Percentiles rank a stretch among this genome's conserved stretches.
phyloP scores from a whole-genome alignment of 176 grass and related monocot genomes.

The Leersia perrieri region DNA sequence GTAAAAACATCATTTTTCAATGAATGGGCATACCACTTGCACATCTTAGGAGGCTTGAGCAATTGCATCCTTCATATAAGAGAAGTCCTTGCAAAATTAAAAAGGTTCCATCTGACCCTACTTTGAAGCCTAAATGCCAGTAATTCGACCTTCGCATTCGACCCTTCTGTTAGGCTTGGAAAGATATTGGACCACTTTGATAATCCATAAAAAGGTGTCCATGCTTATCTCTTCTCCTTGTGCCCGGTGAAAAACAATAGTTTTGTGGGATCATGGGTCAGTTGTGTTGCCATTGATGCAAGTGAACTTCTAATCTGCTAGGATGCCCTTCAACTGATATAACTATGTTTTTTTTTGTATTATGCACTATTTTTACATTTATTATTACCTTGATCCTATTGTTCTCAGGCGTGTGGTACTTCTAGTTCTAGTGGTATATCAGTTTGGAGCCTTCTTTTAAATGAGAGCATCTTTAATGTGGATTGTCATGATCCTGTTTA shows the following conservation, averaged over 20 bases:
- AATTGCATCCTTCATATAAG: no score
- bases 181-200: not conserved
- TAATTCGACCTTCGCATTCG: no score
- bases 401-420: slow-evolving; percentile 68
- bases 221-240: slow-evolving; percentile 13
- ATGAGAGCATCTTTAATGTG: slow-evolving; percentile 79
- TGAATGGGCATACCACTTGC: no score
- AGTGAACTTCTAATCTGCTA: slow-evolving; percentile 99
- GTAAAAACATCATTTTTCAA: no score
- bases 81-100: no score
- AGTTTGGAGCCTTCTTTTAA: slow-evolving; percentile 88
- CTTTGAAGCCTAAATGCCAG: no score
- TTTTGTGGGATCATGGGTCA: slow-evolving; percentile 65
- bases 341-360: slow-evolving; percentile 1
- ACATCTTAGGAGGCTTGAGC: no score
- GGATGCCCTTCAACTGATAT: slow-evolving; percentile 4
- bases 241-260: slow-evolving; percentile 52
- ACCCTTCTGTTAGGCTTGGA: not conserved
- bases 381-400: slow-evolving; percentile 2
- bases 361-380: not conserved
- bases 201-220: not conserved
- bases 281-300: slow-evolving; percentile 74
- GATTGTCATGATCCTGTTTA: slow-evolving; percentile 67
- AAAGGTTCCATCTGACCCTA: no score
- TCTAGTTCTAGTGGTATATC: slow-evolving; percentile 71